Percentiles rank a stretch among this genome's conserved stretches.
These are phyloP conservation scores for Spathaspora sp. DNA, from an alignment of 805 yeast species.

Conservation along the genomic window DNA sequence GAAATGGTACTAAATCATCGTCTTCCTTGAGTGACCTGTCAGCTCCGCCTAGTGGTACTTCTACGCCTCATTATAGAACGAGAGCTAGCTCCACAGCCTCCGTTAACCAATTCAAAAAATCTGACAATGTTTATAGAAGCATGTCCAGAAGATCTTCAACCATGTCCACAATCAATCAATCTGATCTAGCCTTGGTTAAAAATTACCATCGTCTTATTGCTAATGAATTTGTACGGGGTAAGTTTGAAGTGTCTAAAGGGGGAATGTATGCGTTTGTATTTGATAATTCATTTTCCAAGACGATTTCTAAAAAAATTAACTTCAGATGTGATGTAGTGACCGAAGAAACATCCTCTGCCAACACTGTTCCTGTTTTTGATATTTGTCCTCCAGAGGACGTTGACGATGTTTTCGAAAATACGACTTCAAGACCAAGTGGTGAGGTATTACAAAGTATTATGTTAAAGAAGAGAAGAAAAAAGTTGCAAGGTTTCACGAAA, in stretches of 20 bases:
- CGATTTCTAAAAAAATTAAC: slow-evolving; percentile 73
- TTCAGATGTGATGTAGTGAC: slow-evolving; percentile 40
- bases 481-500: slow-evolving; percentile 80
- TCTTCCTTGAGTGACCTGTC: background rate
- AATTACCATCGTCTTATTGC: slow-evolving; percentile 50
- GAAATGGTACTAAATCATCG: background rate
- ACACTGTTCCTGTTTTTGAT: background rate
- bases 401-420: slow-evolving; percentile 6
- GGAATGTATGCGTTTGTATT: slow-evolving; percentile 85
- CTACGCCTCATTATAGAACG: slow-evolving; percentile 1
- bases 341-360: background rate
- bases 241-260: slow-evolving; percentile 52
- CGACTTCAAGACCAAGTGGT: slow-evolving; percentile 38
- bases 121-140: slow-evolving; percentile 17
- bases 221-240: slow-evolving; percentile 61
- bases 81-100: slow-evolving; percentile 11
- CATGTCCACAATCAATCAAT: slow-evolving; percentile 36
- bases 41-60: slow-evolving; percentile 3
- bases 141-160: slow-evolving; percentile 35
- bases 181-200: slow-evolving; percentile 50
- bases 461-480: slow-evolving; percentile 74
- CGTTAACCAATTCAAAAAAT: slow-evolving; percentile 8
- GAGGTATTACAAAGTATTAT: slow-evolving; percentile 75
- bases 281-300: slow-evolving; percentile 88
- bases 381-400: background rate